A percentile compares a stretch with the other conserved stretches of the same genome.
phyloP scores from a whole-genome alignment of 371 early-diverging fungal species.

The Rhizopus delemar region DNA sequence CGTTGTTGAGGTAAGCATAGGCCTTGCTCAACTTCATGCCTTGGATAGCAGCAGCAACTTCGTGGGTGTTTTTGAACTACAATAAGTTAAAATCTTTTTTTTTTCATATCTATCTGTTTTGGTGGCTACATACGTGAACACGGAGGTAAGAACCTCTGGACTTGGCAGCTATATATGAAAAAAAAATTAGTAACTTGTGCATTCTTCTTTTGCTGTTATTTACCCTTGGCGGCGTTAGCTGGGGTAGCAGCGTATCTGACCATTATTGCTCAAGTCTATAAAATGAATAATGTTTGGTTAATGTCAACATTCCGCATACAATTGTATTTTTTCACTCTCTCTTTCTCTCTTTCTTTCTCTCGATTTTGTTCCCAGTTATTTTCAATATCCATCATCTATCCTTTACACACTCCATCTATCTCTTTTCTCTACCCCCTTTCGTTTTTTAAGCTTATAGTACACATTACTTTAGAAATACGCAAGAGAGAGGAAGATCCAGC shows the following conservation, averaged over 20 bases:
- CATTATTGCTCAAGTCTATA: conserved; percentile 39
- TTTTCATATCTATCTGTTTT: neutral
- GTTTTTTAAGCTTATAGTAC: neutral
- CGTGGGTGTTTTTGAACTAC: conserved; percentile 96
- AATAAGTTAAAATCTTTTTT: neutral
- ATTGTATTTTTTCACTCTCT: neutral
- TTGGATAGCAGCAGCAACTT: conserved; percentile 94
- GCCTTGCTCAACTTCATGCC: conserved; percentile 95
- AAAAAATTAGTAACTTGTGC: neutral
- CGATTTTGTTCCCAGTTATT: no score
- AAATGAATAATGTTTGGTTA: neutral
- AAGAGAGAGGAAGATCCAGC: neutral
- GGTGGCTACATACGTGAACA: conserved; percentile 16
- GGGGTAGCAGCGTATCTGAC: conserved; percentile 65
- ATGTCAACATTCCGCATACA: neutral
- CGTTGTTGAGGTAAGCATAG: conserved; percentile 93
- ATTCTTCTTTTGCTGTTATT: conserved; percentile 8
- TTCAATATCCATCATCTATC: neutral
- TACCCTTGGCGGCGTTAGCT: conserved; percentile 57
- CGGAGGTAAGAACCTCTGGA: conserved; percentile 23
- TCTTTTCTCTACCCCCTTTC: neutral
- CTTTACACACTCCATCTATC: neutral
- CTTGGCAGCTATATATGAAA: conserved; percentile 14
- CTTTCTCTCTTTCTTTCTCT: neutral
- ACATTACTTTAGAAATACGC: conserved; percentile 8